These are phyloP conservation scores for Oropetium thomaeum DNA, from an alignment of 176 grass and related monocot species.

Conservation along the genomic window DNA sequence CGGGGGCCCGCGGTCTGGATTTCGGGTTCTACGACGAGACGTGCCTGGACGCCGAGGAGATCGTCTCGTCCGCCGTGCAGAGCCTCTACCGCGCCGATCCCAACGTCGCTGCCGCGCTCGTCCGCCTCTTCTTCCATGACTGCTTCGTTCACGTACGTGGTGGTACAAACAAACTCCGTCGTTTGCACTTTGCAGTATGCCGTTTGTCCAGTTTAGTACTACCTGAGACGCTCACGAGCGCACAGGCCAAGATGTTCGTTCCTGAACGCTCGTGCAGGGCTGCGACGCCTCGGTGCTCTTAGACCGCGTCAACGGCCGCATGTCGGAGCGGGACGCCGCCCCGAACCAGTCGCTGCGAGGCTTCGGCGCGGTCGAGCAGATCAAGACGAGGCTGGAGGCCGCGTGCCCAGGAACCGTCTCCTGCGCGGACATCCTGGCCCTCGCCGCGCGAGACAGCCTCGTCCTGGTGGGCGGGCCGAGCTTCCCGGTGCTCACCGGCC, in stretches of 20 bases:
- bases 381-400: constrained; percentile 45
- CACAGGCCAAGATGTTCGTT: constrained; percentile 21
- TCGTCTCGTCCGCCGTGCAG: constrained; percentile 39
- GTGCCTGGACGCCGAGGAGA: constrained; percentile 39
- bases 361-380: constrained; percentile 38
- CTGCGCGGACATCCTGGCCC: constrained; percentile 53
- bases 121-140: constrained; percentile 56
- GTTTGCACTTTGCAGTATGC: neutral
- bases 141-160: constrained; percentile 56
- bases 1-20: neutral
- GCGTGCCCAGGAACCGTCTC: constrained; percentile 49
- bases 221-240: neutral
- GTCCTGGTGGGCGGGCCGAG: constrained; percentile 40
- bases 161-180: neutral
- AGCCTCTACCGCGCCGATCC: constrained; percentile 31
- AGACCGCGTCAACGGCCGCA: constrained; percentile 11
- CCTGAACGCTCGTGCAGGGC: constrained; percentile 20
- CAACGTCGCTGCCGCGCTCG: constrained; percentile 37
- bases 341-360: constrained; percentile 52
- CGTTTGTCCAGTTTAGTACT: too few species aligned
- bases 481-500: constrained; percentile 53
- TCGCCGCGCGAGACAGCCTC: constrained; percentile 49
- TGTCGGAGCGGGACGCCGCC: constrained; percentile 42
- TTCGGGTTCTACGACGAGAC: constrained; percentile 55
- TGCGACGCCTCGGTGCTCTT: constrained; percentile 63